Evolutionary conservation across 495 filamentous ascomycete species (phyloP).

Genomic region (Penicillium coffeae): DNA sequence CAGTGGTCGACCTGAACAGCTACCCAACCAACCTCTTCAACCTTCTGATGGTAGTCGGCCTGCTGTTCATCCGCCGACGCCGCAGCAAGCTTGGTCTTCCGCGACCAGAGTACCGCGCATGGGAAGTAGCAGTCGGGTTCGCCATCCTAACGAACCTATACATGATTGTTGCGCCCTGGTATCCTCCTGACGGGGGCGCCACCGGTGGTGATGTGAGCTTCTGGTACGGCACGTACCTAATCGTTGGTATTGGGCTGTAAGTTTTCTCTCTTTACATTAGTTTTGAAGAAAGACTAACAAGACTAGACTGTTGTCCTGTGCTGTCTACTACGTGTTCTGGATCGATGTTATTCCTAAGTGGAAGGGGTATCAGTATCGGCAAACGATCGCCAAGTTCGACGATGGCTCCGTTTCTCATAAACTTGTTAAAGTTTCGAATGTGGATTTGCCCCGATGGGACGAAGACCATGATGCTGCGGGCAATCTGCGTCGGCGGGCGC

Average conservation of each 20-base stretch:
- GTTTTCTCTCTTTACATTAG: conserved; percentile 24
- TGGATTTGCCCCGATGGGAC: conserved; percentile 50
- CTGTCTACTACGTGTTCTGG: conserved; percentile 55
- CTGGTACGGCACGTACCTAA: conserved; percentile 63
- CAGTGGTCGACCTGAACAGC: conserved; percentile 51
- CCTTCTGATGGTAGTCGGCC: conserved; percentile 48
- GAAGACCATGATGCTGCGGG: conserved; percentile 53
- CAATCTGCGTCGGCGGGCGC: background rate
- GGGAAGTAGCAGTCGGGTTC: conserved; percentile 52
- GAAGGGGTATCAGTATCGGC: conserved; percentile 51
- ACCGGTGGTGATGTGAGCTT: conserved; percentile 60
- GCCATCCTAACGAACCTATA: conserved; percentile 53
- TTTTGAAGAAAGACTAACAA: too few relatives aligned
- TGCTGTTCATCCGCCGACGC: conserved; percentile 47
- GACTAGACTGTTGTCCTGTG: conserved; percentile 50
- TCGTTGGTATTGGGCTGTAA: conserved; percentile 53
- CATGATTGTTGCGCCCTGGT: conserved; percentile 62
- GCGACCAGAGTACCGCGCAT: conserved; percentile 47
- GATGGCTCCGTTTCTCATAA: conserved; percentile 49
- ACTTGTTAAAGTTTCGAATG: conserved; percentile 51
- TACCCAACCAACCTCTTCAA: conserved; percentile 55
- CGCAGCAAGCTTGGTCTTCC: conserved; percentile 46
- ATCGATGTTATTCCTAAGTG: conserved; percentile 48
- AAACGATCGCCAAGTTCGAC: conserved; percentile 47
- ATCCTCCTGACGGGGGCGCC: conserved; percentile 54